Base-by-base conservation (phyloP, 305 asterid species). In the Fraxinus albicans region DNA sequence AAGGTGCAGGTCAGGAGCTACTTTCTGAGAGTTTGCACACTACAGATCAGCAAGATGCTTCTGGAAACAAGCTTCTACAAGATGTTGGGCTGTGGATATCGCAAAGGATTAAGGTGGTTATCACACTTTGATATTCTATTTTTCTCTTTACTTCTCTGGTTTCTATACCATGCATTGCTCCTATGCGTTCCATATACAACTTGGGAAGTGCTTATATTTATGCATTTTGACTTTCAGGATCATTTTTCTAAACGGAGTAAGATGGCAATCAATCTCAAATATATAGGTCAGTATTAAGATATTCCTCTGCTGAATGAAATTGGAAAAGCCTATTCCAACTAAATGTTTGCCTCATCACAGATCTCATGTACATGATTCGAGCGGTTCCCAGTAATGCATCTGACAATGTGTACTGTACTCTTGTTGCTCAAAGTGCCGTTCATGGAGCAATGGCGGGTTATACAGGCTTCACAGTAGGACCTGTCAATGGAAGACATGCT, bases 381-480 rank as follows among this genome's bases (percentile, higher is more conserved):
- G 98, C 97, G 8, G 86, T 94, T 80, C 97, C 95, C 0, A 88
- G 98, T 87, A 94, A 92, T 78, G 98, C 98, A 35, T 91, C 97
- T 0, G 98, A 94, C 84, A 94, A 90, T 6, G 96, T 94, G 7
- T 94, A 94, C 86, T 93, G 97, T 91, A 92, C 97, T 1, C 97
- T 94, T 79, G 95, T 94, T 70, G 98, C 98, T 63, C 98, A 94
- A 83, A 94, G 93, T 73, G 95, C 95, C 2, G 94, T 93, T 19
- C 98, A 94, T 80, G 98, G 98, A 86, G 98, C 98, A 2, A 94
- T 94, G 98, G 98, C 98, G 0, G 98, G 98, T 40, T 94, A 90
- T 85, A 94, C 98, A 0, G 98, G 98, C 17, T 93, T 89, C 87
- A 91, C 93, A 0, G 91, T 85, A 5, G 98, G 97, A 80, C 92